phyloP scores from a whole-genome alignment of 352 stramenopile species.

The Globisporangium abappressorium region DNA sequence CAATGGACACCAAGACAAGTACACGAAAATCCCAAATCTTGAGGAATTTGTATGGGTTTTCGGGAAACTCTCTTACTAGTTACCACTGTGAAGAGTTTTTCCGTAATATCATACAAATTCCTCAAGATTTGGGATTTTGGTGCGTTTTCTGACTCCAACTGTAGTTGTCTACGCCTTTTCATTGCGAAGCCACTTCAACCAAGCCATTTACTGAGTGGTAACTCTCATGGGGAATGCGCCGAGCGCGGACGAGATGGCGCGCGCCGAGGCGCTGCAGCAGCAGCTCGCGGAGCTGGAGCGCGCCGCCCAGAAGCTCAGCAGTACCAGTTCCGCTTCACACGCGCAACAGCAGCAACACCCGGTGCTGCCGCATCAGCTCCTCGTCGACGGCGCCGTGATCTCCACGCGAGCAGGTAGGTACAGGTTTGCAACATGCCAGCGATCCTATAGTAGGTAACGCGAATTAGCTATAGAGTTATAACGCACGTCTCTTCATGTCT shows the following conservation, averaged over 20 bases:
- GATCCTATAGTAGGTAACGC: not conserved
- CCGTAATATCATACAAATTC: no score
- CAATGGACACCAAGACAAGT: no score
- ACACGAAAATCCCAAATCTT: no score
- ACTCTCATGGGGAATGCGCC: conserved; percentile 43
- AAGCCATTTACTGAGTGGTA: no score
- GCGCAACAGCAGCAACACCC: conserved; percentile 31
- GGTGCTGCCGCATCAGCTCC: conserved; percentile 29
- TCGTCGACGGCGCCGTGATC: conserved; percentile 23
- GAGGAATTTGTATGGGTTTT: no score
- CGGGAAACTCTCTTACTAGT: no score
- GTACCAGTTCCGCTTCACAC: not conserved
- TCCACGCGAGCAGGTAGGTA: conserved; percentile 7
- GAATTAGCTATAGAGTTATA: not conserved
- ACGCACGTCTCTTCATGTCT: not conserved
- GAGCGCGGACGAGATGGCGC: conserved; percentile 34
- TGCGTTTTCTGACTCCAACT: no score
- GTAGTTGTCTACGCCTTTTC: no score
- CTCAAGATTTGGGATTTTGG: no score
- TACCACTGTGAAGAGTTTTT: no score
- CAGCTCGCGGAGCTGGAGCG: conserved; percentile 52
- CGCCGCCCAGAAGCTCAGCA: conserved; percentile 23
- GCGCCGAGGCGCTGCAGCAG: conserved; percentile 25
- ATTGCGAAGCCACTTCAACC: no score
- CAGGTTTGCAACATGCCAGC: not conserved